Base-by-base conservation (phyloP, 352 stramenopile genomes). In the Phytophthora hybrid region DNA sequence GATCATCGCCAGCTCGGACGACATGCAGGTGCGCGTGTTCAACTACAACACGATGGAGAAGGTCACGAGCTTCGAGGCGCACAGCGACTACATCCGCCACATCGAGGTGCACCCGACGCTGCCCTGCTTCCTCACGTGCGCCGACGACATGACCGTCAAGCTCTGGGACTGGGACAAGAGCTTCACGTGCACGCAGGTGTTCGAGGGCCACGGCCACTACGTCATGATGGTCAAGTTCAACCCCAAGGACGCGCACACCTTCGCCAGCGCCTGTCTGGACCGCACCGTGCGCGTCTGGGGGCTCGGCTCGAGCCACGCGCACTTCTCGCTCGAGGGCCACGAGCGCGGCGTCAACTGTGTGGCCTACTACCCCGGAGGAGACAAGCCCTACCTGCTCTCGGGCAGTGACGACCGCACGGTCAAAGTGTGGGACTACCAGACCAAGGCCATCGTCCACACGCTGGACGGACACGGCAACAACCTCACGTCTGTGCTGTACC, bases 221-320 rank as follows among this genome's bases (percentile, higher is more conserved):
- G 98, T 99, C 59, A 99, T 99, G 98, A 98, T 99, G 95, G 96
- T 99, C 69, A 98, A 98, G 81, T 99, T 99, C 83, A 99, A 99
- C 86, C 97, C 97, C 16, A 99, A 99, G 83, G 98, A 99, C 81
- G 97, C 93, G 46, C 99, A 99, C 79, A 99, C 97, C 31, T 99
- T 99, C 75, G 98, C 98, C 3, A 98, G 89, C 19, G 98, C 97
- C 3, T 98, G 93, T 71, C 91, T 99, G 37, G 98, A 99, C 88
- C 84, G 97, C 54, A 98, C 93, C 26, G 98, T 99, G 71, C 98
- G 99, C 69, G 97, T 98, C 37, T 97, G 91, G 84, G 97, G 97
- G 6, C 83, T 99, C 21, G 93, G 93, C 26, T 94, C 91, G 13
- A 87, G 90, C 32, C 86, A 96, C 41, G 96, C 97, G 13, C 98